A percentile compares a stretch with the other conserved stretches of the same genome.
Evolutionary conservation across 2,329 filamentous ascomycete species (phyloP).

Genomic region (Elsinoe ampelina): DNA sequence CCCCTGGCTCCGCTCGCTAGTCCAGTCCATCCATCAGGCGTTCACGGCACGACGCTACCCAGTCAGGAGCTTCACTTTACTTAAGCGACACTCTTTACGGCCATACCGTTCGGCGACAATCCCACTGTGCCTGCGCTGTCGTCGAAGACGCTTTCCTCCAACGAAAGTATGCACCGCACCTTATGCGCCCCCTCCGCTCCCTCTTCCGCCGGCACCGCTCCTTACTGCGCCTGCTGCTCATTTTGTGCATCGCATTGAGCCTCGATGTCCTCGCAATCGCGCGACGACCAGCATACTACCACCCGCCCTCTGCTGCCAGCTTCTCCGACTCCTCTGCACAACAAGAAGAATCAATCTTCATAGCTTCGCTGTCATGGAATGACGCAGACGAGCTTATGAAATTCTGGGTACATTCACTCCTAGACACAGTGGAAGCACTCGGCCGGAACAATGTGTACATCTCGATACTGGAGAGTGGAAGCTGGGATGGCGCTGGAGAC

Average conservation of each 20-base stretch:
- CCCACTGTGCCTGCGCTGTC: too few relatives aligned
- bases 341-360: slow-evolving; percentile 44
- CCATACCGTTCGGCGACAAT: too few relatives aligned
- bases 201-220: background rate
- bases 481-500: slow-evolving; percentile 58
- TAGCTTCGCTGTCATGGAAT: slow-evolving; percentile 62
- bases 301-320: background rate
- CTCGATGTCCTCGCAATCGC: background rate
- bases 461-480: slow-evolving; percentile 59
- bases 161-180: background rate
- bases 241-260: background rate
- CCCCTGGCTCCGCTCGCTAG: too few relatives aligned
- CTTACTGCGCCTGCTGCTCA: background rate
- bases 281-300: background rate
- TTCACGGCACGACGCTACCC: too few relatives aligned
- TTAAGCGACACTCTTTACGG: too few relatives aligned
- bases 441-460: slow-evolving; percentile 59
- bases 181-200: background rate
- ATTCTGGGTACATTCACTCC: slow-evolving; percentile 54
- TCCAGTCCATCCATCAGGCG: too few relatives aligned
- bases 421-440: slow-evolving; percentile 47
- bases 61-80: too few relatives aligned
- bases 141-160: background rate
- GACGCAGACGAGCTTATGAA: slow-evolving; percentile 50
- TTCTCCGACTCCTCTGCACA: background rate